phyloP scores from a whole-genome alignment of 2,329 filamentous ascomycete species.

The Pestalotiopsis sp. region DNA sequence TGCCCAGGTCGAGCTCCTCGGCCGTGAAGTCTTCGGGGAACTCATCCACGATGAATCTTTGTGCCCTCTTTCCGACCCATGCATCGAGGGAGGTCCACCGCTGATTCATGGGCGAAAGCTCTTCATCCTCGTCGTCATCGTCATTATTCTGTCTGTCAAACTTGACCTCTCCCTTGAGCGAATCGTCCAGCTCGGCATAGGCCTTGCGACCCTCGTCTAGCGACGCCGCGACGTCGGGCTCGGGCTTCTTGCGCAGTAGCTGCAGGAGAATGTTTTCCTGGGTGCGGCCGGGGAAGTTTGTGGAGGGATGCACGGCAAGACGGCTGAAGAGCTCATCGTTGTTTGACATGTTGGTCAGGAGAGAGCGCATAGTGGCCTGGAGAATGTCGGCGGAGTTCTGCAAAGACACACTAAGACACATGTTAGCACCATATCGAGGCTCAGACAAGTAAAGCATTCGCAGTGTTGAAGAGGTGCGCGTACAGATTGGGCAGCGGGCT shows the following conservation, averaged over 20 bases:
- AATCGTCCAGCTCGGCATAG: conserved; percentile 13
- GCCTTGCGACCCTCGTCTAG: conserved; percentile 62
- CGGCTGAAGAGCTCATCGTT: conserved; percentile 68
- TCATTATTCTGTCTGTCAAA: conserved; percentile 25
- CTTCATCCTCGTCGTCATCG: conserved; percentile 16
- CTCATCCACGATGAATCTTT: conserved; percentile 41
- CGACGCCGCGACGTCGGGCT: conserved; percentile 74
- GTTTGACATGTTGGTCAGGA: conserved; percentile 65
- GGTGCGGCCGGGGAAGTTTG: conserved; percentile 70
- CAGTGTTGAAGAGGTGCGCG: conserved; percentile 48
- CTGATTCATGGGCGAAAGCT: conserved; percentile 35
- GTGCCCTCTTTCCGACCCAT: conserved; percentile 31
- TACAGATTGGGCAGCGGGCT: conserved; percentile 69
- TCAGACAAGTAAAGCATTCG: background rate
- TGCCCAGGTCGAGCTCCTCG: conserved; percentile 65
- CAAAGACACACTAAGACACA: conserved; percentile 59
- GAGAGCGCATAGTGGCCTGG: conserved; percentile 66
- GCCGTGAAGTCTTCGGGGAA: conserved; percentile 69
- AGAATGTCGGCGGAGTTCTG: conserved; percentile 73
- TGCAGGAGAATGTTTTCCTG: conserved; percentile 67
- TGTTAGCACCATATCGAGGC: background rate
- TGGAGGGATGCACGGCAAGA: conserved; percentile 73
- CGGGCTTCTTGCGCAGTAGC: conserved; percentile 80
- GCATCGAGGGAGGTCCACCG: conserved; percentile 37
- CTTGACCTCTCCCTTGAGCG: conserved; percentile 26